Base-by-base conservation (phyloP, 2,329 filamentous ascomycete genomes). In the Diaporthe vaccinii region DNA sequence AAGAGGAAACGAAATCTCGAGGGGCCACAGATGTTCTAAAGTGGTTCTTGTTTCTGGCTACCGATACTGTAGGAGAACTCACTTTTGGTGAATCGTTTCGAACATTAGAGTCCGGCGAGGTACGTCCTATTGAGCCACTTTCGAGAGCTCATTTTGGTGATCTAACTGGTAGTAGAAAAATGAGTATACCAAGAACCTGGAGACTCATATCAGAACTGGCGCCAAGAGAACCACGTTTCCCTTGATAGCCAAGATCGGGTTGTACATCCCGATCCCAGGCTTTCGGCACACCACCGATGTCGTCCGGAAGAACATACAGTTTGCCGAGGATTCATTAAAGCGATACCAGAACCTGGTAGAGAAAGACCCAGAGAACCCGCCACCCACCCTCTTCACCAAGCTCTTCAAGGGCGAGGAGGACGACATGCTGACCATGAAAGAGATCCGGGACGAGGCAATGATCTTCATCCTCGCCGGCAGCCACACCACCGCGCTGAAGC, bases 1-100 rank as follows among this genome's bases (percentile, higher is more conserved):
- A 76, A 0, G 80, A 85, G n/a, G 88, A 91, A 61, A 84, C 85
- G 76, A 73, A 81, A 28, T 67, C 73, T 0, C 79, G 79, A 0
- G 84, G 85, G 0, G 81, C 76, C 0, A 83, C 82, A 0, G 88
- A 91, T 75, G 80, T 91, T 0, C 83, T 85, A 73, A 89, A 89
- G 74, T 91, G 89, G 89, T 88, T 84, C 81, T 79, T 86, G 7
- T 89, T 89, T 71, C 83, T 87, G 82, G 79, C 85, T 2, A 89
- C 89, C 0, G 90, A 91, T 78, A 81, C 89, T 0, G 88, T 91
- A 69, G 88, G 85, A 0, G 84, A 90, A 67, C 79, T 91, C 7
- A 86, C 82, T 1, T 91, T 91, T 79, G 89, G 89, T 0, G 85
- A 90, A 22, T 88, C 88, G 0, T 91, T 91, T 72, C 80, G 81